Base-by-base conservation (phyloP, 192 early-diverging fungal species). In the Coemansia sp. region DNA sequence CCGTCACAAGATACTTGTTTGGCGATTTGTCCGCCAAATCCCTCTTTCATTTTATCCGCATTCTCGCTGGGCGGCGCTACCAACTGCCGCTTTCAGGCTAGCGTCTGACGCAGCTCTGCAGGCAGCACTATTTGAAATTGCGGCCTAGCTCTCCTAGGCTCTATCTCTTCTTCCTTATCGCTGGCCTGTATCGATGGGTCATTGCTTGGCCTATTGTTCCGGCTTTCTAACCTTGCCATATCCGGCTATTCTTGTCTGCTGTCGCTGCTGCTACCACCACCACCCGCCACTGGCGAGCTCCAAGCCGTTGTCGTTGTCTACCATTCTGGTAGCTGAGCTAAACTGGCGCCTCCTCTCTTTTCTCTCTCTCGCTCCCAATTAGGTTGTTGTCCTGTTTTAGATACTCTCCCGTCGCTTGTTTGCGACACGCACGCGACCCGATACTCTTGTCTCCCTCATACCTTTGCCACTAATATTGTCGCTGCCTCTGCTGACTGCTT, bases 131-230 rank as follows among this genome's bases (percentile, higher is more conserved):
- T 64, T 64, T 37, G 36, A 38, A 50, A 13, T 25, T 25, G 48
- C 20, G 23, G 23, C 53, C 33, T 18, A 31, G 35, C 48, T 64
- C 53, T 64, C 62, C 62, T 64, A 36, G 50, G 55, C 50, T 50
- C 25, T 65, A 11, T 56, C 36, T 31, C 31, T 31, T 21, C 25
- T 63, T 65, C 11, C 41, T 23, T 66, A 10, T 38, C 28, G 38
- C 23, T 31, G 16, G 37, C 65, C 61, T 61, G 33, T 73, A 66
- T 66, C 70, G 64, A 72, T 72, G 70, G 64, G 41, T 20, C 64
- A 63, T 73, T 73, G 71, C 65, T 35, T 62, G 12, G 23, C 41
- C 31, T 21, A 73, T 73, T 73, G 71, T 73, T 48, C 48, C 48
- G 25, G 59, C 47, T 73, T 52, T 37, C 47, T 61, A 31, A 47